These are phyloP conservation scores for Auricularia auricula-judae DNA, from an alignment of 768 basidiomycete species.

Conservation along the genomic window DNA sequence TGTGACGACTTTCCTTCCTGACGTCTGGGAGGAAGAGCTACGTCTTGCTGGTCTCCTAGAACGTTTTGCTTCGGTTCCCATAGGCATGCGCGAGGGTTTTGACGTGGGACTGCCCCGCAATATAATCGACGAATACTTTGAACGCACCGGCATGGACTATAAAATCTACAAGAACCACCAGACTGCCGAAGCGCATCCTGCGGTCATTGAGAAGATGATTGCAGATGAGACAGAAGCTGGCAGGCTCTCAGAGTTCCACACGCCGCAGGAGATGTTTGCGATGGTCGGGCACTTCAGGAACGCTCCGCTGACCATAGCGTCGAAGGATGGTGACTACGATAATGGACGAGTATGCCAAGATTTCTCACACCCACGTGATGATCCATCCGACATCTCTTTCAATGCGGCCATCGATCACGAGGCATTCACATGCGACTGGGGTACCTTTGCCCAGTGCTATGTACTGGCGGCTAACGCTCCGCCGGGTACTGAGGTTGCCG, in stretches of 20 bases:
- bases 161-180: not conserved
- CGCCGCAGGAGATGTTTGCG: not conserved
- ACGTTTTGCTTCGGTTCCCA: too few relatives aligned
- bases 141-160: not conserved
- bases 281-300: not conserved
- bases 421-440: conserved; percentile 26
- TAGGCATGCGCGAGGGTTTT: too few relatives aligned
- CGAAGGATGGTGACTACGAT: not conserved
- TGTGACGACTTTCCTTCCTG: too few relatives aligned
- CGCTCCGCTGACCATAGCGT: not conserved
- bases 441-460: conserved; percentile 19
- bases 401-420: conserved; percentile 21
- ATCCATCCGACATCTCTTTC: conserved; percentile 4
- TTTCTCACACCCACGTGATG: too few relatives aligned
- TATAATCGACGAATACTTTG: not conserved
- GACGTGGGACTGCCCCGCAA: not conserved
- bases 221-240: not conserved
- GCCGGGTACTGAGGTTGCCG: conserved; percentile 14
- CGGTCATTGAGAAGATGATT: not conserved
- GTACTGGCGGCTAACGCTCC: conserved; percentile 19
- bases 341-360: conserved; percentile 16
- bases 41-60: too few relatives aligned
- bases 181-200: not conserved
- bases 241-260: not conserved
- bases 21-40: too few relatives aligned